phyloP scores from a whole-genome alignment of 75 land plant species.

The Picea sitchensis region DNA sequence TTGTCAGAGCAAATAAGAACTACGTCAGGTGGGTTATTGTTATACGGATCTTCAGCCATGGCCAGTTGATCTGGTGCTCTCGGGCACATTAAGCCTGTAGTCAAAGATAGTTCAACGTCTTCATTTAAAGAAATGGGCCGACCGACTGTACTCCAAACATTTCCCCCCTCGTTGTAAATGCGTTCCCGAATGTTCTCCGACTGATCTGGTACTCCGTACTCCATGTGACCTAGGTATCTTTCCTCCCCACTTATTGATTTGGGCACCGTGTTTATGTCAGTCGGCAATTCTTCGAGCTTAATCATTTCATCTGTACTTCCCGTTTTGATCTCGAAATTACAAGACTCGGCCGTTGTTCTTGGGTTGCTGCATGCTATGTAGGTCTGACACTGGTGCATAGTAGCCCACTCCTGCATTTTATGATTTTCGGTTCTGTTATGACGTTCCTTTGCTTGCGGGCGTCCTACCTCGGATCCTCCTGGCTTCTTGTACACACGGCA shows the following conservation, averaged over 20 bases:
- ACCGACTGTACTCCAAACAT: no score
- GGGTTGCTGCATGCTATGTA: not conserved
- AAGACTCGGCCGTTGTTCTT: not conserved
- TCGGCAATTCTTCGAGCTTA: not conserved
- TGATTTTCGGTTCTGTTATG: not conserved
- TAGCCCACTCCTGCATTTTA: not conserved
- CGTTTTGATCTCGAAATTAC: not conserved
- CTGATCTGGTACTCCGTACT: not conserved
- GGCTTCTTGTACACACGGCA: constrained; percentile 81
- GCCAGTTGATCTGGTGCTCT: not conserved
- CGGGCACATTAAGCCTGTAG: not conserved
- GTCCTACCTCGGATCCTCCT: constrained; percentile 43
- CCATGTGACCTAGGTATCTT: not conserved
- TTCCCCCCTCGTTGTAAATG: not conserved
- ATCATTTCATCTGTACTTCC: not conserved
- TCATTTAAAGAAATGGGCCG: no score
- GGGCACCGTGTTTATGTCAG: not conserved
- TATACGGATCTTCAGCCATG: not conserved
- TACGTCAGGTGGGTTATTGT: not conserved
- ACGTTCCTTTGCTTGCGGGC: not conserved
- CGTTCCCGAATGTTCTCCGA: not conserved
- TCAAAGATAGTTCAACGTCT: not conserved
- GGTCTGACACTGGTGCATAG: not conserved
- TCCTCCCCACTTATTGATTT: not conserved
- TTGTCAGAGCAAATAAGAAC: not conserved